Evolutionary conservation across 768 basidiomycete species (phyloP).

Genomic region (Cyclocybe cylindracea): DNA sequence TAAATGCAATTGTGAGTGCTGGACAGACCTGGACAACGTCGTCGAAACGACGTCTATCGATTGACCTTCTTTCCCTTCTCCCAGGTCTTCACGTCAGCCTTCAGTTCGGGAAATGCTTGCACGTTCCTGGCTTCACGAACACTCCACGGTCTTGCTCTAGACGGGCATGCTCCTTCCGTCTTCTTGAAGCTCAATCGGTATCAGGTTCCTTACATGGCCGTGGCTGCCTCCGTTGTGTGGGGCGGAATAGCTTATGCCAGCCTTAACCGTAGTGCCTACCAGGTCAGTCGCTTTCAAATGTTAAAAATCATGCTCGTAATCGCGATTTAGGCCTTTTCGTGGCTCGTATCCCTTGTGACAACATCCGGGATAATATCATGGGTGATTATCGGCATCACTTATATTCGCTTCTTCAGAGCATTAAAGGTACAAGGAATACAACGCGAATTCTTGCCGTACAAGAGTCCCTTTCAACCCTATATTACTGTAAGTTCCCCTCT

Average conservation of each 20-base stretch:
- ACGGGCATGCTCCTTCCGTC: slow-evolving; percentile 35
- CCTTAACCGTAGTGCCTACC: slow-evolving; percentile 25
- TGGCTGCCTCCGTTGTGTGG: slow-evolving; percentile 24
- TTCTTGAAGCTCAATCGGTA: slow-evolving; percentile 31
- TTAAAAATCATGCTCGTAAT: background rate
- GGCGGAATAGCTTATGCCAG: slow-evolving; percentile 28
- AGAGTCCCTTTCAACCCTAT: slow-evolving; percentile 49
- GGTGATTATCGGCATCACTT: slow-evolving; percentile 29
- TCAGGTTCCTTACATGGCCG: slow-evolving; percentile 30
- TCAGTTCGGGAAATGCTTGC: slow-evolving; percentile 60
- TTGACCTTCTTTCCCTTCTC: background rate
- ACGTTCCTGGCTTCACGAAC: slow-evolving; percentile 44
- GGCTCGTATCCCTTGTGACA: slow-evolving; percentile 30
- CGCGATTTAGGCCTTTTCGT: slow-evolving; percentile 23
- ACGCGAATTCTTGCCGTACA: slow-evolving; percentile 32
- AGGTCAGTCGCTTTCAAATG: slow-evolving; percentile 11
- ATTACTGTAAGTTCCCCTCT: slow-evolving; percentile 29
- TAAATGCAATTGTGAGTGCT: slow-evolving; percentile 54
- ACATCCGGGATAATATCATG: slow-evolving; percentile 33
- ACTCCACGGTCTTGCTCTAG: slow-evolving; percentile 38
- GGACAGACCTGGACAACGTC: background rate
- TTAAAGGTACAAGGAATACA: slow-evolving; percentile 29
- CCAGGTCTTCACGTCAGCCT: slow-evolving; percentile 51
- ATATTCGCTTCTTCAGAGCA: slow-evolving; percentile 30
- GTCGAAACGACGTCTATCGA: background rate